These are phyloP conservation scores for Neonectria neomacrospora DNA, from an alignment of 2,329 filamentous ascomycete species.

Conservation along the genomic window DNA sequence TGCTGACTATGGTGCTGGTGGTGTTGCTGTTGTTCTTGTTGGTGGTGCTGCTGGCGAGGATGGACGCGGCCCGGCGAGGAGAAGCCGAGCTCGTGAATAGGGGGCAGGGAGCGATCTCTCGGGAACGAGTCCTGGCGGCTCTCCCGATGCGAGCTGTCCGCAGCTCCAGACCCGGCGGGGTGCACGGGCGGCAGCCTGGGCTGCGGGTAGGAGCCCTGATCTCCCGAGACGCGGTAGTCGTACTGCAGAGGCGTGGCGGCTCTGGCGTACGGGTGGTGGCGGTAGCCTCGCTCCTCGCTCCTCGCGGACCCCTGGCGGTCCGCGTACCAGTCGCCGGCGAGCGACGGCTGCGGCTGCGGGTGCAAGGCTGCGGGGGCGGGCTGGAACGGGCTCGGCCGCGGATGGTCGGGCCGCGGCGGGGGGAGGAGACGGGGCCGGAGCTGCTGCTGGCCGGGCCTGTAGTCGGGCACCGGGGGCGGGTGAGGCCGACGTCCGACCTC, in stretches of 20 bases:
- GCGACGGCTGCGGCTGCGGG: neutral
- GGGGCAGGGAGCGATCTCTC: neutral
- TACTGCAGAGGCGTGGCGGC: neutral
- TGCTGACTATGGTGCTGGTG: neutral
- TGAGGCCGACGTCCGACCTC: neutral
- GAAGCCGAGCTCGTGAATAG: neutral
- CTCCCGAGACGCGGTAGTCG: neutral
- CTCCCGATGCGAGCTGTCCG: neutral
- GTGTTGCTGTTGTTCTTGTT: neutral
- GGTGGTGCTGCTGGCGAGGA: neutral
- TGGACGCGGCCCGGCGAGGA: neutral
- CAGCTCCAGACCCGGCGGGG: neutral
- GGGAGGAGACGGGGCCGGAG: neutral
- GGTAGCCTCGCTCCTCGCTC: neutral
- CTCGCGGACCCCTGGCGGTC: neutral
- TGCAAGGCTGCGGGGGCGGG: no score
- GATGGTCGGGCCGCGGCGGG: neutral
- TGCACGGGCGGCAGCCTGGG: neutral
- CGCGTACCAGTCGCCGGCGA: neutral
- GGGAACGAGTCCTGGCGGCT: neutral
- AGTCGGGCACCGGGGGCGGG: neutral
- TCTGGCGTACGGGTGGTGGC: constrained; percentile 3
- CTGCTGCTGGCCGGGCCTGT: neutral
- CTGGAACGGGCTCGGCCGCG: neutral
- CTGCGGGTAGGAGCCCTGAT: neutral